phyloP scores from a whole-genome alignment of 176 grass and related monocot species.

The Triticum monococcum region DNA sequence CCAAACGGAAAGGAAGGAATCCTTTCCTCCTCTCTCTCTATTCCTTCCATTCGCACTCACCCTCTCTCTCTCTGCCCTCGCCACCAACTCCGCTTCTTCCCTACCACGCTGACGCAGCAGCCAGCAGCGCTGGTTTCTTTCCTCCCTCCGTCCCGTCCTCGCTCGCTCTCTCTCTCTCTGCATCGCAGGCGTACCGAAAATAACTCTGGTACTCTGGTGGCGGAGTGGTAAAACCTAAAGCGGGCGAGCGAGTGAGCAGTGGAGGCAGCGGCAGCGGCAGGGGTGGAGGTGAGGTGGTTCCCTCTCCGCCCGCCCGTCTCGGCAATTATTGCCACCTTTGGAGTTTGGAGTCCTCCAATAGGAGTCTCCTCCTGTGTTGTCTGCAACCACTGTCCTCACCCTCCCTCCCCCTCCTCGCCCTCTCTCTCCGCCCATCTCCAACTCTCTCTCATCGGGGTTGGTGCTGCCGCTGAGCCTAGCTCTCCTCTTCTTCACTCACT shows the following conservation, averaged over 20 bases:
- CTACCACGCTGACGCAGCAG: background rate
- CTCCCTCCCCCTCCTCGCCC: background rate
- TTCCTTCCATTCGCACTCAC: background rate
- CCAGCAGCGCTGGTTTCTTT: background rate
- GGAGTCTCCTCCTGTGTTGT: constrained; percentile 55
- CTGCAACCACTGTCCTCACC: constrained; percentile 38
- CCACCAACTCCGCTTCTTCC: constrained; percentile 19
- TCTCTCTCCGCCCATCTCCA: background rate
- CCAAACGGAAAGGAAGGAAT: background rate
- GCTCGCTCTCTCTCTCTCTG: background rate
- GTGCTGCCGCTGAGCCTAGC: background rate
- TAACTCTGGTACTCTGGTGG: too few relatives aligned
- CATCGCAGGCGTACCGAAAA: background rate
- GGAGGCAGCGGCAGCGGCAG: background rate
- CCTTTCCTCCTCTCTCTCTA: background rate
- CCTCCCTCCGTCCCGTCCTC: background rate
- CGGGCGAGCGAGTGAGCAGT: constrained; percentile 24
- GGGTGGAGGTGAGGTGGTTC: constrained; percentile 8
- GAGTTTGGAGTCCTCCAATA: constrained; percentile 61
- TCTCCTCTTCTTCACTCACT: background rate
- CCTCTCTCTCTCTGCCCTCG: background rate
- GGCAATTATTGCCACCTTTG: constrained; percentile 62
- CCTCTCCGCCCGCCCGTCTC: background rate
- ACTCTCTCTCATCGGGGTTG: background rate
- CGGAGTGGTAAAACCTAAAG: constrained; percentile 19